A percentile compares a stretch with the other conserved stretches of the same genome.
Evolutionary conservation across 176 grass and related monocot species (phyloP).

Genomic region (Aegilops longissima): DNA sequence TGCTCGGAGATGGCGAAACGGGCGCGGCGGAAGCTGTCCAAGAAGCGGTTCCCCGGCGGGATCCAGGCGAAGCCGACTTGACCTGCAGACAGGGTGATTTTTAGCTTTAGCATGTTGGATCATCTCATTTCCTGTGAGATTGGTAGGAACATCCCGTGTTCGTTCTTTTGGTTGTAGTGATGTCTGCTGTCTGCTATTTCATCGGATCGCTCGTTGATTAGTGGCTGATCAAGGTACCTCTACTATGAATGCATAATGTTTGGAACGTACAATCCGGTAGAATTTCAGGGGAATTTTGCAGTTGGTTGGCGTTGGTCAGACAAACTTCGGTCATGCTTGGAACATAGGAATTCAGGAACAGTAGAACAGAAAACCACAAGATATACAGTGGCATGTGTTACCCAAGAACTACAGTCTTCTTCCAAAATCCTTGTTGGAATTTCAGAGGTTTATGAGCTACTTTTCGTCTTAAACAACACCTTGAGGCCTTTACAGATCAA

Average conservation of each 20-base stretch:
- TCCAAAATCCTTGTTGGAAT: not conserved
- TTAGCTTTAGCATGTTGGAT: not conserved
- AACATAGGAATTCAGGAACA: not conserved
- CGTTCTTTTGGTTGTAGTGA: not conserved
- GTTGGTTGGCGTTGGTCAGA: not conserved
- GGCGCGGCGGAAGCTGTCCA: conserved; percentile 18
- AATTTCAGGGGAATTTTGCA: not conserved
- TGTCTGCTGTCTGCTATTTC: not conserved
- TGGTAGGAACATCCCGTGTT: not conserved
- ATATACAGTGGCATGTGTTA: not conserved
- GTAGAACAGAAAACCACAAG: not conserved
- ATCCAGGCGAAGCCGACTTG: conserved; percentile 44
- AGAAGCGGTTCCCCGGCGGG: conserved; percentile 24
- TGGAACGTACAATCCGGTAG: not conserved
- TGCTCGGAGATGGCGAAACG: conserved; percentile 32
- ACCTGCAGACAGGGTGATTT: not conserved
- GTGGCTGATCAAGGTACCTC: not conserved
- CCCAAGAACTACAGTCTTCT: not conserved
- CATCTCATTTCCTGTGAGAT: conserved; percentile 81
- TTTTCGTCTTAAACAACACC: not conserved
- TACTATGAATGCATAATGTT: not conserved
- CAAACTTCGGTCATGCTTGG: not conserved
- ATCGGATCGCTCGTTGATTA: not conserved
- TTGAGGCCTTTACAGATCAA: not conserved
- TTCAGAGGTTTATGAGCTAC: not conserved